Percentiles rank a stretch among this genome's conserved stretches.
Evolutionary conservation across 1,139 yeast genomes (phyloP).

Genomic region (Pichia sp.): DNA sequence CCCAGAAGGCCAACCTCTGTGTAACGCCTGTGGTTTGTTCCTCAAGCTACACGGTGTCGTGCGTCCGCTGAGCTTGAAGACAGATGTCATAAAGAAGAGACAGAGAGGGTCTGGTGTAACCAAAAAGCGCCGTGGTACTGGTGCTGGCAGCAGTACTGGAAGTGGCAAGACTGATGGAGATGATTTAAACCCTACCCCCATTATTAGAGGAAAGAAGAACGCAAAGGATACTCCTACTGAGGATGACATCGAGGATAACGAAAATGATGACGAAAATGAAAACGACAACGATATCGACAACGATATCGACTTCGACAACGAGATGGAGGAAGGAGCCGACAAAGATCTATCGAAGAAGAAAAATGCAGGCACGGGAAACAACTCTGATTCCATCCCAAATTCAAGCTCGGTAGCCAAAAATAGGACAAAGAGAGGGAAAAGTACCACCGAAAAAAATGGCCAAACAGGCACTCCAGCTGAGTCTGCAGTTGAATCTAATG

Average conservation of each 20-base stretch:
- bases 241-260: conserved; percentile 9
- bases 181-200: conserved; percentile 31
- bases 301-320: background rate
- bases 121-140: conserved; percentile 22
- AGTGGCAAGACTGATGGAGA: conserved; percentile 30
- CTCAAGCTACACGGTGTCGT: conserved; percentile 91
- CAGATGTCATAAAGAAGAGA: conserved; percentile 89
- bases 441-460: background rate
- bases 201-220: conserved; percentile 13
- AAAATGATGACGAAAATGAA: conserved; percentile 6
- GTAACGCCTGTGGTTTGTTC: conserved; percentile 94
- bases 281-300: background rate
- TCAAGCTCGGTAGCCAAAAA: background rate
- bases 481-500: background rate
- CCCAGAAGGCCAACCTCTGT: conserved; percentile 86
- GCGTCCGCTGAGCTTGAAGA: conserved; percentile 82
- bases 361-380: background rate
- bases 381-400: background rate
- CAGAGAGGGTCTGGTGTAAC: conserved; percentile 30
- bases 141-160: conserved; percentile 15
- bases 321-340: background rate
- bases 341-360: background rate
- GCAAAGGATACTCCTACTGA: background rate
- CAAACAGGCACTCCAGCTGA: background rate
- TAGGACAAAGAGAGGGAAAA: background rate